Conservation (phyloP, 192 early-diverging fungal species). For the Coemansia sp. region DNA sequence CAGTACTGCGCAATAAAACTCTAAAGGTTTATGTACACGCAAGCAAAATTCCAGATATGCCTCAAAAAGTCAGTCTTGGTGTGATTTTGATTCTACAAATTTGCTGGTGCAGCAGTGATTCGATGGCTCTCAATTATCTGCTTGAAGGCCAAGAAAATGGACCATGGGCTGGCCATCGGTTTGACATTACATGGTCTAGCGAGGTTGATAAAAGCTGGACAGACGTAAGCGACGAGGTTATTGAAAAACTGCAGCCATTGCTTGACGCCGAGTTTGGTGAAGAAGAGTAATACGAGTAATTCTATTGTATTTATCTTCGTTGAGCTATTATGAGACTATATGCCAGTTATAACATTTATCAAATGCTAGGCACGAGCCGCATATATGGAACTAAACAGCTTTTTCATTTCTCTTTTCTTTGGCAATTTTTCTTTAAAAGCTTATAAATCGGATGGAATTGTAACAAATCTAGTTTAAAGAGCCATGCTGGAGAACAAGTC, state of each 20-base stretch:
- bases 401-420: background rate
- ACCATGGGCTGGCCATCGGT: conserved; percentile 1
- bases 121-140: background rate
- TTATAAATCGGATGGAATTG: background rate
- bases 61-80: no score
- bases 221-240: background rate
- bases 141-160: background rate
- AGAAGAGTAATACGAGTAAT: no score
- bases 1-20: background rate
- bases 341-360: no score
- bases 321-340: no score
- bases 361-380: no score
- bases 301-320: no score
- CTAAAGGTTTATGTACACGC: background rate
- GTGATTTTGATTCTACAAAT: no score
- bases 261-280: background rate
- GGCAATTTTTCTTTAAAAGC: background rate
- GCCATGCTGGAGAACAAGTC: conserved; percentile 41
- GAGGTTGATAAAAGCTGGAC: background rate
- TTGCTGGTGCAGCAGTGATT: background rate
- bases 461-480: conserved; percentile 14
- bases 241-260: background rate
- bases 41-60: no score
- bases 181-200: background rate
- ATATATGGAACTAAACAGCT: no score